Conservation (phyloP, 495 filamentous ascomycete species). For the Neurospora tetraspora region DNA sequence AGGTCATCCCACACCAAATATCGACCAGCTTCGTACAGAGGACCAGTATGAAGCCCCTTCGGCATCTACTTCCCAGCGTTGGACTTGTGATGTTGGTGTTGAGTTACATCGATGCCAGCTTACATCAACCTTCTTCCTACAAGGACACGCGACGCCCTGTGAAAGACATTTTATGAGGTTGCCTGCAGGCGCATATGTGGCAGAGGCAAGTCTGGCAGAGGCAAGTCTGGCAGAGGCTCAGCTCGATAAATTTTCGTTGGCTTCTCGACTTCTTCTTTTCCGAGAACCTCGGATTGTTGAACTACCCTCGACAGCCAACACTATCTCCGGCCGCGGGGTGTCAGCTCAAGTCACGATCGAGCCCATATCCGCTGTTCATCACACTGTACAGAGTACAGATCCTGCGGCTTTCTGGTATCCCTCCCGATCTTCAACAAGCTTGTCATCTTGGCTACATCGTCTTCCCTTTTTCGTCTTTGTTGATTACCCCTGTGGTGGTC, state of each 20-base stretch:
- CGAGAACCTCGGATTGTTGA: too few species aligned
- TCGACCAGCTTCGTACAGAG: not conserved
- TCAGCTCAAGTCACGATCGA: too few species aligned
- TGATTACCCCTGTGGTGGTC: not conserved
- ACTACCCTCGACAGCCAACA: too few species aligned
- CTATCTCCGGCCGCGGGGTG: too few species aligned
- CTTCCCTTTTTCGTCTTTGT: not conserved
- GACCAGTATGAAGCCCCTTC: not conserved
- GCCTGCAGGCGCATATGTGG: too few species aligned
- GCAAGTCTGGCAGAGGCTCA: not conserved
- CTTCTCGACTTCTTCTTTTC: not conserved
- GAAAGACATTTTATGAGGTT: not conserved
- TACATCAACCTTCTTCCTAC: not conserved
- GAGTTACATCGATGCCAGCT: not conserved
- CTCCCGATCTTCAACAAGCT: not conserved
- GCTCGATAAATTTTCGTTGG: not conserved
- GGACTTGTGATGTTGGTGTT: not conserved
- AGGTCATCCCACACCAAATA: not conserved
- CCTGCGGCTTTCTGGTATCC: not conserved
- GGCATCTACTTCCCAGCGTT: not conserved
- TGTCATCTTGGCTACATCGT: not conserved
- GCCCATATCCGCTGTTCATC: too few species aligned
- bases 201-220: too few species aligned
- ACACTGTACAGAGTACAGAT: too few species aligned
- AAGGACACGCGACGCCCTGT: not conserved